phyloP scores from a whole-genome alignment of 208 protist species.

The Acanthamoeba castellanii region DNA sequence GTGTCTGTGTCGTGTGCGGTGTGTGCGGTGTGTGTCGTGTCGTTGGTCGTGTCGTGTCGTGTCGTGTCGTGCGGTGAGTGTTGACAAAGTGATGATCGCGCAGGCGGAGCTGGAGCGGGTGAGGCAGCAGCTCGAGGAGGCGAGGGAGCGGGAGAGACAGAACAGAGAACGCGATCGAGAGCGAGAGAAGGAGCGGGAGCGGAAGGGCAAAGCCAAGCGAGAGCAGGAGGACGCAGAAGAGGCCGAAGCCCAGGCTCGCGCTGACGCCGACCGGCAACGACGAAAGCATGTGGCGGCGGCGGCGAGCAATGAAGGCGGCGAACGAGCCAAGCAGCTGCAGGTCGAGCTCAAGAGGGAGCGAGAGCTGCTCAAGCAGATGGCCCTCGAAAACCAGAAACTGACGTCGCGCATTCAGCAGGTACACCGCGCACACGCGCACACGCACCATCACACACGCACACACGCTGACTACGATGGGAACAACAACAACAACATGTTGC shows the following conservation, averaged over 20 bases:
- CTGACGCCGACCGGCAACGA: background rate
- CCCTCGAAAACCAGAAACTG: slow-evolving; percentile 16
- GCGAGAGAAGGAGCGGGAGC: background rate
- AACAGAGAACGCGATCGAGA: background rate
- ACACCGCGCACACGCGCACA: no score
- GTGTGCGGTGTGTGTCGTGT: no score
- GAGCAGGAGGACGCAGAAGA: background rate
- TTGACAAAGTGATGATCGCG: background rate
- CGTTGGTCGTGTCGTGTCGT: no score
- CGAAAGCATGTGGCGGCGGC: background rate
- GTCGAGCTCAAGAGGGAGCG: slow-evolving; percentile 28
- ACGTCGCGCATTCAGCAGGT: background rate
- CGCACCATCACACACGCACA: background rate
- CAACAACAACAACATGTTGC: background rate
- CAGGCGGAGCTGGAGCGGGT: background rate
- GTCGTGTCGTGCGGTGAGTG: no score
- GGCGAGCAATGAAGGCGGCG: background rate
- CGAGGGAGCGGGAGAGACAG: background rate
- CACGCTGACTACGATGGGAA: background rate
- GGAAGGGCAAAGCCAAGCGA: background rate
- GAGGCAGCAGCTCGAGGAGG: slow-evolving; percentile 12
- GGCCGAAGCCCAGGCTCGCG: no score
- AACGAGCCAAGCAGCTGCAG: background rate
- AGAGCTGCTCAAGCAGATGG: slow-evolving; percentile 23
- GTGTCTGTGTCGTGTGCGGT: background rate